Evolutionary conservation across 2,329 filamentous ascomycete species (phyloP), one percentile per base, ranked within the genome.

Genomic region (Fusarium xyrophilum): DNA sequence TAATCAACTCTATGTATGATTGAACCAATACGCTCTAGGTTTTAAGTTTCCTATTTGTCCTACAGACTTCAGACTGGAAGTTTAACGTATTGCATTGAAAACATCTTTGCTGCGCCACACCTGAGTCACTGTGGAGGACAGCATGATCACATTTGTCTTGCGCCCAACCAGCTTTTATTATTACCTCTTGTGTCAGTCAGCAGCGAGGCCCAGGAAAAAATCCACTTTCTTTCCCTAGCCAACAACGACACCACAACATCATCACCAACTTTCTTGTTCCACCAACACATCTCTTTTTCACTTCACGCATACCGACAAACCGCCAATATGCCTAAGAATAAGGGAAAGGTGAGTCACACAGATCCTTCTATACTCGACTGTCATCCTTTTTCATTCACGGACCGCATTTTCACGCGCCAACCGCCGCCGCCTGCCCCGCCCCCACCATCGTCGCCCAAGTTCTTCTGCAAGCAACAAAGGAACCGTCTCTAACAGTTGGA

Each of bases 261-360:
- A 70, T 61, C 69, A 61, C 63, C 65, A 46, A 53, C 67, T 63
- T 60, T 60, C 68, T 56, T 44, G 61, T 50, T 23, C 48, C 50
- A 47, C 43, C 59, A 46, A 57, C 56, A 46, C 36, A 36, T 47
- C 33, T 43, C 56, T 56, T 44, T 39, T 44, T 39, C 44, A 60
- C 39, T 56, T 59, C 59, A 60, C 38, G 56, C 47, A 58, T 42
- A 55, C 50, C 12, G 13, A 53, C 33, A 66, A 58, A 53, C 54
- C 44, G 68, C 63, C 78, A 89, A 82, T 68, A 97, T 97, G 94
- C 94, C 94, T 78, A 97, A 97, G 93, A 97, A 97, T 82, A 97
- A 97, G 90, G 94, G 94, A 94, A 97, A 97, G 85, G 93, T 97
- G 86, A 56, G 52, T 21, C 79, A 87, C 44, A 43, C 21, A 17